Percentiles rank a stretch among this genome's conserved stretches.
phyloP scores from a whole-genome alignment of 2,329 filamentous ascomycete genomes.

The Nemania serpens region DNA sequence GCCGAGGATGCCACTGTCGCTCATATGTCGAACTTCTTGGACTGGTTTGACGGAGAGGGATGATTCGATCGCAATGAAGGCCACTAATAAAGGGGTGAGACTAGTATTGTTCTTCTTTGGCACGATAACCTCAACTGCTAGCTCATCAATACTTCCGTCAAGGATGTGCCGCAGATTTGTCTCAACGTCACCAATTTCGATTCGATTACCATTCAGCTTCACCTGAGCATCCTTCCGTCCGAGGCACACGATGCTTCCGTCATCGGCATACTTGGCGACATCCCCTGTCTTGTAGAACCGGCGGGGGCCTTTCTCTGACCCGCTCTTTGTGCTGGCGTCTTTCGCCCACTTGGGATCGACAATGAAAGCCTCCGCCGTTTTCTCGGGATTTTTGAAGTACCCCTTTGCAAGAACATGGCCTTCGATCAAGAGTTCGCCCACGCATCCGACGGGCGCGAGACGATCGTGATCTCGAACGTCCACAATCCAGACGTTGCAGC shows the following conservation, averaged over 20 bases:
- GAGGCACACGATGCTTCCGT: not conserved
- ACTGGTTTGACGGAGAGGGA: not conserved
- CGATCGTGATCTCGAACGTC: not conserved
- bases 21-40: not conserved
- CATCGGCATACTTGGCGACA: not conserved
- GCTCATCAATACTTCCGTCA: conserved; percentile 5
- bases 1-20: too few species aligned
- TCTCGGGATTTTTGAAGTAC: not conserved
- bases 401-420: not conserved
- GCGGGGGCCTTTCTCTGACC: not conserved
- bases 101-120: conserved; percentile 9
- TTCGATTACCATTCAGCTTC: not conserved
- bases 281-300: not conserved
- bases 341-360: not conserved
- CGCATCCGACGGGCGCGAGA: not conserved
- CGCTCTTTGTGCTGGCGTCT: not conserved
- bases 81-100: not conserved
- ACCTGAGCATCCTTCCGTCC: conserved; percentile 2
- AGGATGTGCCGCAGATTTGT: conserved; percentile 2
- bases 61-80: conserved; percentile 6
- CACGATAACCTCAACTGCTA: conserved; percentile 6
- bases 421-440: conserved; percentile 10
- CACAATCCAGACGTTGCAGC: not conserved
- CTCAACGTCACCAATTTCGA: not conserved
- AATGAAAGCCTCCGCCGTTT: not conserved